Evolutionary conservation across 2,329 filamentous ascomycete species (phyloP), one percentile per base, ranked within the genome.

Genomic region (Bimuria novae-zelandiae): DNA sequence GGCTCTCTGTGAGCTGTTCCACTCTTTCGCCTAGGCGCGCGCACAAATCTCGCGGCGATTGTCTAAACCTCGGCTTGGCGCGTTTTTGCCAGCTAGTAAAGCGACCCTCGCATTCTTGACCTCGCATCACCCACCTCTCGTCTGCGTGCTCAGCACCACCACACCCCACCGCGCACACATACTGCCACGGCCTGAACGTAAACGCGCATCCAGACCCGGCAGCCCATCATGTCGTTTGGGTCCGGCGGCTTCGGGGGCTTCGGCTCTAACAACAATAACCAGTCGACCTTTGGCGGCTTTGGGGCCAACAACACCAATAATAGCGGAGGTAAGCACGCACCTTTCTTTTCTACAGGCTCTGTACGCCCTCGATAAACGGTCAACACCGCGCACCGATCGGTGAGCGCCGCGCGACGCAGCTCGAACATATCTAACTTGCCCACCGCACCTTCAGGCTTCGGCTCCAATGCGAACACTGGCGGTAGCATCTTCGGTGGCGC

Each of bases 301-400:
- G 77, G 77, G 22, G 62, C 75, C 40, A 73, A 60, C 43, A 66
- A 63, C 50, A 65, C 60, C 61, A 66, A 62, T 51, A 74, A 69
- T 57, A 62, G 40, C 30, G 70, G 68, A 74, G 82, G 84, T 87
- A 84, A 70, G 82, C 80, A 63, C 55, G 56, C 23, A 52, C 41
- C 59, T 57, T 50, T 57, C 51, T 62, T 57, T 56, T 59, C 19
- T 43, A 41, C 49, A 42, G 19, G 33, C 35, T 53, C 21, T 27
- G 52, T 51, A 52, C 44, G 46, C 54, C 60, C 30, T 57, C 61
- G 59, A 54, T 64, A 65, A 52, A 54, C 58, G 49, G 66, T 70
- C 52, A 59, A 60, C 54, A 63, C 73, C 60, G 59, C 60, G 55
- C 60, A 66, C 63, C 30, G 63, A 50, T 58, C 60, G 57, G 63